Conservation (phyloP, 768 basidiomycete species). For the Suillus americanus region DNA sequence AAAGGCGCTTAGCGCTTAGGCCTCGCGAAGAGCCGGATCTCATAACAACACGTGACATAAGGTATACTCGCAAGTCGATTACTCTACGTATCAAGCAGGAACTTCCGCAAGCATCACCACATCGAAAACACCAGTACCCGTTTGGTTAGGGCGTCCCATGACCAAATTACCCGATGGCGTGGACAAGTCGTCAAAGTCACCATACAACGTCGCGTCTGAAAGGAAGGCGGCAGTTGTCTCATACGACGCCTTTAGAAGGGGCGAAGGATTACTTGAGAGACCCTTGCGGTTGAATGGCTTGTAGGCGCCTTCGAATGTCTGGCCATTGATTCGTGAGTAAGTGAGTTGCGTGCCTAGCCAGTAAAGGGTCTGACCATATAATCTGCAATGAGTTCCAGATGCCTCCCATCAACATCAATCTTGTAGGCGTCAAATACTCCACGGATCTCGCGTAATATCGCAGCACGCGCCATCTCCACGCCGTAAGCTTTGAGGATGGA, state of each 20-base stretch:
- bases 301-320: constrained; percentile 98
- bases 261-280: constrained; percentile 90
- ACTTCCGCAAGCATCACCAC: constrained; percentile 59
- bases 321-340: constrained; percentile 1
- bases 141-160: constrained; percentile 78
- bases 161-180: constrained; percentile 93
- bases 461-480: constrained; percentile 92
- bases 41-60: constrained; percentile 21
- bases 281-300: constrained; percentile 98
- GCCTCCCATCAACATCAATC: constrained; percentile 91
- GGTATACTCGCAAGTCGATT: neutral
- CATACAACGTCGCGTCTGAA: constrained; percentile 90
- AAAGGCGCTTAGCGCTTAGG: neutral
- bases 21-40: neutral
- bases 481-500: constrained; percentile 91
- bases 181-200: constrained; percentile 91
- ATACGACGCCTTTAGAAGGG: constrained; percentile 94
- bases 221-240: constrained; percentile 94
- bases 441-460: constrained; percentile 88
- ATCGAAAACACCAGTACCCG: constrained; percentile 97
- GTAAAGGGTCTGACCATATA: constrained; percentile 78
- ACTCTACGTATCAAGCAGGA: constrained; percentile 16
- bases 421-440: constrained; percentile 93
- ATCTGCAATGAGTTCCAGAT: constrained; percentile 96
- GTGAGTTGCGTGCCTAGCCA: neutral